Evolutionary conservation across 2,329 filamentous ascomycete species (phyloP).

Genomic region (Parafenestella ontariensis): DNA sequence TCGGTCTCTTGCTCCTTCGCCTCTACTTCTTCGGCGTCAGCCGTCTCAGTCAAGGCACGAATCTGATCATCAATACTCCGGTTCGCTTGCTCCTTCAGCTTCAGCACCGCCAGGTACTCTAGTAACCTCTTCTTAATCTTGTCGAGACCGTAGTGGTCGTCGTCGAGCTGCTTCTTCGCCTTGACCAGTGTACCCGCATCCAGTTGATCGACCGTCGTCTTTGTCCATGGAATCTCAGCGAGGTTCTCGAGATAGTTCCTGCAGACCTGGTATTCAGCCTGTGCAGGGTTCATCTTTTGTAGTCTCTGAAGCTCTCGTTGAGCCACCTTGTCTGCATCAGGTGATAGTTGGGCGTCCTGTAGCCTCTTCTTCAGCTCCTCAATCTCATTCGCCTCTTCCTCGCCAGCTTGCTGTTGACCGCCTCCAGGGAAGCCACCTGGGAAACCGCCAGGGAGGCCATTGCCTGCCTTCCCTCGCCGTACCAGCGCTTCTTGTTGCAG

Average conservation of each 20-base stretch:
- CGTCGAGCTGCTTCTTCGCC: conserved; percentile 88
- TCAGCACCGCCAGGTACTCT: conserved; percentile 95
- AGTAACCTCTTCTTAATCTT: conserved; percentile 96
- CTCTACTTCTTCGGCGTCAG: conserved; percentile 44
- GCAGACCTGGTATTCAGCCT: conserved; percentile 94
- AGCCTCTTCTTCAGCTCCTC: conserved; percentile 91
- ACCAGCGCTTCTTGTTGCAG: conserved; percentile 53
- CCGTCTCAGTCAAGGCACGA: conserved; percentile 58
- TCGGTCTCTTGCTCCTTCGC: conserved; percentile 48
- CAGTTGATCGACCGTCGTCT: conserved; percentile 82
- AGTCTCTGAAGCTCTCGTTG: conserved; percentile 86
- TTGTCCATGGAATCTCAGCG: conserved; percentile 91
- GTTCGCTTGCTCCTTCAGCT: conserved; percentile 91
- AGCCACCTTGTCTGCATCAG: conserved; percentile 88
- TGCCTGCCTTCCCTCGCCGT: conserved; percentile 41
- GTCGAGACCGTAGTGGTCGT: conserved; percentile 95
- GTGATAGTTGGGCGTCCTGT: conserved; percentile 78
- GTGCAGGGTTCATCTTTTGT: conserved; percentile 94
- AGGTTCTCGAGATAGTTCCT: conserved; percentile 93
- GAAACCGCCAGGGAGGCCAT: conserved; percentile 44
- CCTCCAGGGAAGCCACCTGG: conserved; percentile 54
- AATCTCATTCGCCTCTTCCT: conserved; percentile 86
- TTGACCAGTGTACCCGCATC: conserved; percentile 78
- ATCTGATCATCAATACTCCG: conserved; percentile 82
- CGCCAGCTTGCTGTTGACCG: conserved; percentile 57